Evolutionary conservation across 202 grass and related monocot species (phyloP).

Genomic region (Schoenoplectus triqueter): DNA sequence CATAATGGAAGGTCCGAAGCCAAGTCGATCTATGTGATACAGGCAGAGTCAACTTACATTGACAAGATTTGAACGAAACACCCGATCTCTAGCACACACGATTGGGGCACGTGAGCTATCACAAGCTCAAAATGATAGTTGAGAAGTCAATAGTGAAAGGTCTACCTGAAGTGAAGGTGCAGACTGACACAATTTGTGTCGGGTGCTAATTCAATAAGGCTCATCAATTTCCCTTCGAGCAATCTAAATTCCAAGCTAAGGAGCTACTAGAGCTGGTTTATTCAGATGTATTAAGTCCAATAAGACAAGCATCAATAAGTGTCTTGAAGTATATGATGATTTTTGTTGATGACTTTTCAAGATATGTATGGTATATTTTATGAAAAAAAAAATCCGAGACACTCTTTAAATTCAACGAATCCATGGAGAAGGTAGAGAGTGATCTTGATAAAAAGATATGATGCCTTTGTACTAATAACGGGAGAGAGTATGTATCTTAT

Average conservation of each 20-base stretch:
- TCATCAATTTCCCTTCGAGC: not conserved
- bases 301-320: not conserved
- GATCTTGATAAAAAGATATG: not conserved
- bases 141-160: not conserved
- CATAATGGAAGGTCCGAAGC: constrained; percentile 5
- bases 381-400: too few relatives aligned
- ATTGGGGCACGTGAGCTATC: not conserved
- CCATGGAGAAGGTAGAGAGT: not conserved
- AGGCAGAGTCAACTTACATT: not conserved
- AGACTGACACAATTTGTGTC: not conserved
- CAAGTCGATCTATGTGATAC: constrained; percentile 12
- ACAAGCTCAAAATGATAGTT: too few relatives aligned
- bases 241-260: not conserved
- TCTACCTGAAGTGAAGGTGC: not conserved
- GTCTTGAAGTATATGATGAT: not conserved
- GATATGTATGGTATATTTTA: not conserved
- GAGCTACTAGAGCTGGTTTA: not conserved
- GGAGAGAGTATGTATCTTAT: not conserved
- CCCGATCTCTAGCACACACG: not conserved
- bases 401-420: not conserved
- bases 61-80: not conserved
- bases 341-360: not conserved
- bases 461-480: not conserved
- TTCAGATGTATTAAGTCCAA: not conserved
- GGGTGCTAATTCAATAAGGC: not conserved